Base-by-base conservation (phyloP, 2,329 filamentous ascomycete species). In the Hymenoscyphus scutula region DNA sequence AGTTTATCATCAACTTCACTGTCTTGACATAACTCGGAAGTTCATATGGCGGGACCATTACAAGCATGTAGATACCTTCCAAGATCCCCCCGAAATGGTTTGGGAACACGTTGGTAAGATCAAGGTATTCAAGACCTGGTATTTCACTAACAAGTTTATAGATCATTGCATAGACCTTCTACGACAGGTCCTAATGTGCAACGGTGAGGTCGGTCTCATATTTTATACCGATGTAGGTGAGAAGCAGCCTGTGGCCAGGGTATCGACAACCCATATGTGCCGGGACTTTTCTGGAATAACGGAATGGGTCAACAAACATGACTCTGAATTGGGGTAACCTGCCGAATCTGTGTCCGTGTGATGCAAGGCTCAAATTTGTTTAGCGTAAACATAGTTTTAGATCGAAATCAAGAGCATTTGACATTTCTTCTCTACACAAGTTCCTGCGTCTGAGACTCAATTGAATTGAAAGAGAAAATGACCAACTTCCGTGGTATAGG, bases 1-100 rank as follows among this genome's bases (percentile, higher is more conserved):
- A 25, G 54, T 56, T 13, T 56, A n/a, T 34, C 54, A 56, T n/a
- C 54, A 56, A 37, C 54, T 56, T 19, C 54, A 56, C 17, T 56
- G 54, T 34, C 30, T 56, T 13, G 54, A 56, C 13, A 17, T 34
- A 30, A 34, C 19, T 32, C 54, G 54, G 27, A 55, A 55, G 17
- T 55, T 27, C 53, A 55, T 55, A 8, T 55, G 23, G 19, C 53
- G 53, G 19, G 53, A 29, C 27, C 53, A 55, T 27, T 55, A 55
- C 29, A 19, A 25, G 23, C 23, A 29, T 29, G 23, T 27, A 5
- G 27, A 13, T 11, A 29, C 53, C 27, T 55, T 55, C 29, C 53
- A 55, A n/a, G 53, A 55, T 29, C 23, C 53, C 29, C 19, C 23
- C 8, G 53, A 55, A 29, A 25, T 25, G 11, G 27, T 55, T 10